Conservation (phyloP, 2,329 filamentous ascomycete species). For the Trichoderma citrinoviride region DNA sequence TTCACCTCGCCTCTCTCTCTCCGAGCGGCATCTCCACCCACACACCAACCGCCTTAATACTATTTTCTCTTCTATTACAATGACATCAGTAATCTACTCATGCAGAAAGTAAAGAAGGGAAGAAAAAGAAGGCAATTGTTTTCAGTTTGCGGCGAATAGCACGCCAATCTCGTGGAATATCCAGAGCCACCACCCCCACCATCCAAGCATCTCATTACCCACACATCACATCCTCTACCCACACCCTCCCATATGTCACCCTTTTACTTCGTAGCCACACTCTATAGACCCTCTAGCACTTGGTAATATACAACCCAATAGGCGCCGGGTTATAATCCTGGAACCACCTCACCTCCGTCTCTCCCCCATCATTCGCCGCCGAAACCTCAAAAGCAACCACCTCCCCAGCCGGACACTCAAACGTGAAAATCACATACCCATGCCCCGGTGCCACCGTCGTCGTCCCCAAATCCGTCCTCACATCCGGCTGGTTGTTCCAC, state of each 20-base stretch:
- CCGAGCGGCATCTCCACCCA: too few species aligned
- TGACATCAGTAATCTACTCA: too few species aligned
- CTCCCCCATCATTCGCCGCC: conserved; percentile 34
- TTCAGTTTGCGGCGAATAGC: too few species aligned
- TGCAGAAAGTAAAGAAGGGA: too few species aligned
- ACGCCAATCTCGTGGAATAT: too few species aligned
- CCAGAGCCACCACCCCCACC: too few species aligned
- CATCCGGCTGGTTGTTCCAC: conserved; percentile 50
- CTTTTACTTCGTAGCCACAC: not conserved
- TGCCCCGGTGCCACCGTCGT: conserved; percentile 51
- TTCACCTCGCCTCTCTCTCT: too few species aligned
- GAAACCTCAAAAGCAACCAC: conserved; percentile 53
- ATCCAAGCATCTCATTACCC: too few species aligned
- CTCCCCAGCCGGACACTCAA: conserved; percentile 53
- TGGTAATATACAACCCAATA: conserved; percentile 42
- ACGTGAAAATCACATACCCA: conserved; percentile 51
- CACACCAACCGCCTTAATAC: too few species aligned
- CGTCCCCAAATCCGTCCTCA: conserved; percentile 43
- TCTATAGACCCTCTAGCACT: conserved; percentile 26
- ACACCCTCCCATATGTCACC: not conserved
- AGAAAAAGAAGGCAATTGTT: too few species aligned
- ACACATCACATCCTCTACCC: not conserved
- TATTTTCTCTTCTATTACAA: too few species aligned
- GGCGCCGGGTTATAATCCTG: conserved; percentile 58
- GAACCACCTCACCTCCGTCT: conserved; percentile 58